Percentiles rank a stretch among this genome's conserved stretches.
These are phyloP conservation scores for Talaromyces amestolkiae DNA, from an alignment of 2,329 filamentous ascomycete species.

Conservation along the genomic window DNA sequence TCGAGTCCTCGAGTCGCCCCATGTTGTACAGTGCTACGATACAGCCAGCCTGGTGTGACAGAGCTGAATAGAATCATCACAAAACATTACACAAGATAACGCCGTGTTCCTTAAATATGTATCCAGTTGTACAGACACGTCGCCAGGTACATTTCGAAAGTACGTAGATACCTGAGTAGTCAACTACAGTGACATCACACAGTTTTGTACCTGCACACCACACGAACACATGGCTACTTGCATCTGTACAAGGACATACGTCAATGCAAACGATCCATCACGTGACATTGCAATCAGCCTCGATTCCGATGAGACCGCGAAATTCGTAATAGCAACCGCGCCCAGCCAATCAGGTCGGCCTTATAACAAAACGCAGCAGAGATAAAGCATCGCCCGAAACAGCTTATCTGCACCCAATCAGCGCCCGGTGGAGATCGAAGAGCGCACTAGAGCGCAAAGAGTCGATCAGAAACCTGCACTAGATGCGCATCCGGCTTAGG, in stretches of 20 bases:
- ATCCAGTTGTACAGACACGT: not conserved
- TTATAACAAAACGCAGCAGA: not conserved
- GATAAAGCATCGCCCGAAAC: not conserved
- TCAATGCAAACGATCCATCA: not conserved
- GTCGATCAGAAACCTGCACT: not conserved
- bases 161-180: not conserved
- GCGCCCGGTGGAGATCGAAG: not conserved
- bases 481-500: not conserved
- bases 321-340: not conserved
- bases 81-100: not conserved
- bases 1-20: conserved; percentile 1
- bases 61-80: not conserved
- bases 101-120: not conserved
- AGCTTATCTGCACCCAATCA: conserved; percentile 20
- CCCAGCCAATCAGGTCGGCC: not conserved
- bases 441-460: not conserved
- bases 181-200: not conserved
- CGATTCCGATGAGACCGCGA: conserved; percentile 2
- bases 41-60: not conserved
- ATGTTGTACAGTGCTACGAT: not conserved
- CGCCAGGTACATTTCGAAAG: not conserved
- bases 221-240: not conserved
- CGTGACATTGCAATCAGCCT: not conserved
- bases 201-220: not conserved
- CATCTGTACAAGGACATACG: not conserved